Conservation (phyloP, 768 basidiomycete genomes). For the Rickenella mellea region DNA sequence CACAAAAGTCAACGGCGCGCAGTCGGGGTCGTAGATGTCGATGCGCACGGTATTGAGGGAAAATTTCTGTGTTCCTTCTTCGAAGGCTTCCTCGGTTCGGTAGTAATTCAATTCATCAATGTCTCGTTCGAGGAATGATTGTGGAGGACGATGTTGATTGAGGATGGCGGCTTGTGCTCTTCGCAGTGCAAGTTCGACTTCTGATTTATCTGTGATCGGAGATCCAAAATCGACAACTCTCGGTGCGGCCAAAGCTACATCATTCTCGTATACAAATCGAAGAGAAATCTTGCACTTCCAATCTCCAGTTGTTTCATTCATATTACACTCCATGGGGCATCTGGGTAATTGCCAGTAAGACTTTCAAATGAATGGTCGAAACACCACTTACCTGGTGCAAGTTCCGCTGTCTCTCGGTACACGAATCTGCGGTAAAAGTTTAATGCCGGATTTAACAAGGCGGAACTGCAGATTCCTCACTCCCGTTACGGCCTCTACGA, state of each 20-base stretch:
- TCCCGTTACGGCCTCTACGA: background rate
- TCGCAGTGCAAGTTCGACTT: constrained; percentile 44
- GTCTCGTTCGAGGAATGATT: constrained; percentile 15
- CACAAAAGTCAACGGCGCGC: constrained; percentile 41
- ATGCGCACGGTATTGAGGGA: constrained; percentile 43
- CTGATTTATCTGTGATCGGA: constrained; percentile 25
- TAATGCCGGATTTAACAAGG: background rate
- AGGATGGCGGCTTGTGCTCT: constrained; percentile 54
- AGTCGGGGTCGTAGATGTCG: constrained; percentile 31
- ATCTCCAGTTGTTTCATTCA: background rate
- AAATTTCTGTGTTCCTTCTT: constrained; percentile 22
- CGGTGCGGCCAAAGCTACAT: background rate
- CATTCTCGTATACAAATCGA: background rate
- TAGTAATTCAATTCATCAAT: constrained; percentile 4
- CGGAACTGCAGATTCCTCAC: background rate
- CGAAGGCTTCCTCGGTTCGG: constrained; percentile 11
- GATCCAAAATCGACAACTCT: constrained; percentile 16
- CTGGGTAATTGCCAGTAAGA: background rate
- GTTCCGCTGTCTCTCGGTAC: background rate
- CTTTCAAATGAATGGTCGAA: background rate
- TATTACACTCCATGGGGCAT: background rate
- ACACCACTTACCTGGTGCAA: background rate
- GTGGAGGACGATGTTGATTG: constrained; percentile 25
- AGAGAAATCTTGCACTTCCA: background rate
- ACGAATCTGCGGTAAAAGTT: background rate